A percentile compares a stretch with the other conserved stretches of the same genome.
Conservation (phyloP, 345 rosid genomes). For the Eucalyptus globulus region DNA sequence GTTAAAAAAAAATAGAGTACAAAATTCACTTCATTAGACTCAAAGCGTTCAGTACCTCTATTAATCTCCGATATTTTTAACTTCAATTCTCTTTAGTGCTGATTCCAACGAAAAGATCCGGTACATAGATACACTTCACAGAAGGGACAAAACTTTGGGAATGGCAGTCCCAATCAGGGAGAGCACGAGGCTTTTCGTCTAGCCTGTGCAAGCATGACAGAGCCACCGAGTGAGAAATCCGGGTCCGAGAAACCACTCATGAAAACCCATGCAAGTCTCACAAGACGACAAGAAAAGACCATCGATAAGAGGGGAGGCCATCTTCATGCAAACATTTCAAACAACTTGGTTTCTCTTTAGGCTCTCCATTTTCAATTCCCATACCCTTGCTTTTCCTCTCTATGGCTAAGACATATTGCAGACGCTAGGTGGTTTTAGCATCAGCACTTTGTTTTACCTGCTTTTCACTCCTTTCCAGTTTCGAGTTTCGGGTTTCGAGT, state of each 20-base stretch:
- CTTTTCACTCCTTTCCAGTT: not conserved
- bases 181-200: not conserved
- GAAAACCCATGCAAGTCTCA: slow-evolving; percentile 10
- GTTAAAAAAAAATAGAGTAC: no score
- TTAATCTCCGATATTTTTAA: not conserved
- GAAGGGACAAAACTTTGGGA: not conserved
- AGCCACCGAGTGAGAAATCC: not conserved
- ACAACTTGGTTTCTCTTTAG: not conserved
- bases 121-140: not conserved
- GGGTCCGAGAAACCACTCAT: slow-evolving; percentile 34
- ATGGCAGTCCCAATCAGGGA: not conserved
- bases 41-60: no score
- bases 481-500: not conserved
- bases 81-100: not conserved
- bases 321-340: slow-evolving; percentile 63
- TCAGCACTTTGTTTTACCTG: not conserved
- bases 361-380: not conserved
- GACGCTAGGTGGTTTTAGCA: not conserved
- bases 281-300: slow-evolving; percentile 25
- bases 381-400: not conserved
- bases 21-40: not conserved
- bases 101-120: not conserved
- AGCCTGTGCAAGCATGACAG: not conserved
- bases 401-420: not conserved
- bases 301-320: slow-evolving; percentile 29